Conservation (phyloP, 2,329 filamentous ascomycete species). For the Ascochyta lentis region DNA sequence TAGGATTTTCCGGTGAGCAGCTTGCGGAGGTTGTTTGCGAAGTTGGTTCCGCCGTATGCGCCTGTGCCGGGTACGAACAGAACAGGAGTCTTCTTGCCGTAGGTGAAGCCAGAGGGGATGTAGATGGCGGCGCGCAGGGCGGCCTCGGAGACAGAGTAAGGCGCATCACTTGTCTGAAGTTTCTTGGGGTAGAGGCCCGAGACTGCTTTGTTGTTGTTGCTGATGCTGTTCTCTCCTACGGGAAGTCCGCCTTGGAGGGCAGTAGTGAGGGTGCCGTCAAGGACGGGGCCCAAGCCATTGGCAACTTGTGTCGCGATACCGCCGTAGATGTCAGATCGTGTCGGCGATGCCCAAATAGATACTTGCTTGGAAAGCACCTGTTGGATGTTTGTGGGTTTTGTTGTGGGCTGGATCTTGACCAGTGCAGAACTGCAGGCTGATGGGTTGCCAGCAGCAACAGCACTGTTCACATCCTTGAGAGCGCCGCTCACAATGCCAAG, state of each 20-base stretch:
- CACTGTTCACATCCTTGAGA: constrained; percentile 21
- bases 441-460: constrained; percentile 22
- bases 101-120: constrained; percentile 57
- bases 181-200: constrained; percentile 47
- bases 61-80: constrained; percentile 63
- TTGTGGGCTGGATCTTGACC: constrained; percentile 21
- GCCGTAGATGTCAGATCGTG: constrained; percentile 24
- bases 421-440: constrained; percentile 20
- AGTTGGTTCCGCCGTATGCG: constrained; percentile 55
- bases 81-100: constrained; percentile 55
- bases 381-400: constrained; percentile 25
- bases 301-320: constrained; percentile 32
- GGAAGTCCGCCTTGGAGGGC: constrained; percentile 22
- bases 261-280: constrained; percentile 24
- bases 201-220: constrained; percentile 31
- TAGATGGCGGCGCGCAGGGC: constrained; percentile 60
- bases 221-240: constrained; percentile 29
- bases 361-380: constrained; percentile 16
- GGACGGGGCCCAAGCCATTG: constrained; percentile 22
- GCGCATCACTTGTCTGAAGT: constrained; percentile 52
- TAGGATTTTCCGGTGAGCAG: constrained; percentile 47
- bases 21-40: constrained; percentile 57
- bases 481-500: constrained; percentile 12
- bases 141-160: constrained; percentile 57
- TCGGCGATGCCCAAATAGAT: constrained; percentile 27